Conservation (phyloP, 1,284 basidiomycete genomes). For the Pyrrhoderma lamaoense region DNA sequence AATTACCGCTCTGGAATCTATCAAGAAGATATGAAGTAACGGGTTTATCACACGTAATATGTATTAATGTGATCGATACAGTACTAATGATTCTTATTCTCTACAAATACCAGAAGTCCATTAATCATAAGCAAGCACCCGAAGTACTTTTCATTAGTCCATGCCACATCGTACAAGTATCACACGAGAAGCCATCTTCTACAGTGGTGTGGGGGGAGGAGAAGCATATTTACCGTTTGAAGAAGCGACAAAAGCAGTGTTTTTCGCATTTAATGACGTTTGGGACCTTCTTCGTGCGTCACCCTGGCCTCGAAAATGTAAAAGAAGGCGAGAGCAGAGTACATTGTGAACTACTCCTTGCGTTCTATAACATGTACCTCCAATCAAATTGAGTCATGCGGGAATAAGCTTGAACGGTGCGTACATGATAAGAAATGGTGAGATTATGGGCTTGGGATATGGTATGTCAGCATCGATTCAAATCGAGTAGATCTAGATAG, state of each 20-base stretch:
- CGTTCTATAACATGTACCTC: neutral
- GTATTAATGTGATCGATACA: too few relatives aligned
- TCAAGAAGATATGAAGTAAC: too few relatives aligned
- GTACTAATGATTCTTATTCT: too few relatives aligned
- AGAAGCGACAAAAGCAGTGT: neutral
- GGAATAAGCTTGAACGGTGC: neutral
- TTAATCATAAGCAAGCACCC: too few relatives aligned
- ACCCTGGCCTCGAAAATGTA: slow-evolving; percentile 5
- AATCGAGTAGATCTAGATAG: neutral
- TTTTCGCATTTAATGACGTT: neutral
- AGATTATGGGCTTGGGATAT: slow-evolving; percentile 6
- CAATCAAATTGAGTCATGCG: neutral
- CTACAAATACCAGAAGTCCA: too few relatives aligned
- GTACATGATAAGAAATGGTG: slow-evolving; percentile 11
- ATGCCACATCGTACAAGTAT: too few relatives aligned
- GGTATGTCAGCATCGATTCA: neutral
- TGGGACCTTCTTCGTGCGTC: neutral
- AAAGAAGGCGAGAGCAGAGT: slow-evolving; percentile 11
- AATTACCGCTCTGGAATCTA: too few relatives aligned
- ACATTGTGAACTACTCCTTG: slow-evolving; percentile 13
- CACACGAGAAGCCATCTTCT: too few relatives aligned
- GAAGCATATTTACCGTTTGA: too few relatives aligned
- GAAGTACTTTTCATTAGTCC: too few relatives aligned
- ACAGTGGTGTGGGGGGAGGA: too few relatives aligned
- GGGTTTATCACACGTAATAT: too few relatives aligned